A percentile compares a stretch with the other conserved stretches of the same genome.
Conservation (phyloP, 352 stramenopile species). For the Labyrinthula sp. region DNA sequence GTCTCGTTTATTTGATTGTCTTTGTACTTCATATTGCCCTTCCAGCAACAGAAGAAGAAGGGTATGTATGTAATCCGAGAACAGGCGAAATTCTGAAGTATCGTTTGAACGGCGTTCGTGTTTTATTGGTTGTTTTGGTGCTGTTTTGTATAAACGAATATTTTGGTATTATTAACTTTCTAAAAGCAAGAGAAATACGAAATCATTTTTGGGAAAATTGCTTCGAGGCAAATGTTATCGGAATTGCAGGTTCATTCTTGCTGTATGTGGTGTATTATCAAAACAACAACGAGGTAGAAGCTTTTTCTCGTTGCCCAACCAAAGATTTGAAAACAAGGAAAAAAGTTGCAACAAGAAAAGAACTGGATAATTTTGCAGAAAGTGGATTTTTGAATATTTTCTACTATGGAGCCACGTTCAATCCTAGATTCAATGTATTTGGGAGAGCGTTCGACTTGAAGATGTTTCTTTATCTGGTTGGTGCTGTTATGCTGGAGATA, state of each 20-base stretch:
- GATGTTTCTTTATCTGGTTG: constrained; percentile 29
- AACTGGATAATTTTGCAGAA: background rate
- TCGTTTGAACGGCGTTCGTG: constrained; percentile 23
- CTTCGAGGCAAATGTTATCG: constrained; percentile 3
- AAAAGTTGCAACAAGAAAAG: background rate
- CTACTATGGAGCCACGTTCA: constrained; percentile 19
- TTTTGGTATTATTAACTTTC: background rate
- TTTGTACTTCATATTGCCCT: constrained; percentile 8
- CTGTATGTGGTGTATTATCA: background rate
- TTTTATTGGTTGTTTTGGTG: constrained; percentile 3
- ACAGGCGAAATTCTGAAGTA: constrained; percentile 15
- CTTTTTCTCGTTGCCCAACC: constrained; percentile 4
- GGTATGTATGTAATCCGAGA: constrained; percentile 16
- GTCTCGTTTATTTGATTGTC: constrained; percentile 1
- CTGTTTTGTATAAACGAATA: background rate
- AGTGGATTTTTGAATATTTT: constrained; percentile 2
- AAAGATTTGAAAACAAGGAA: background rate
- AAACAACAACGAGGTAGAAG: background rate
- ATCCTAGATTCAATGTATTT: constrained; percentile 25
- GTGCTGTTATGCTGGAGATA: constrained; percentile 20
- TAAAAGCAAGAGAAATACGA: background rate
- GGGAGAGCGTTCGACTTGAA: constrained; percentile 20
- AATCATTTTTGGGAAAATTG: background rate
- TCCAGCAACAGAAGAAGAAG: constrained; percentile 8
- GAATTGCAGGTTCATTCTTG: constrained; percentile 3